phyloP scores from a whole-genome alignment of 495 filamentous ascomycete species.

The Amniculicola lignicola region DNA sequence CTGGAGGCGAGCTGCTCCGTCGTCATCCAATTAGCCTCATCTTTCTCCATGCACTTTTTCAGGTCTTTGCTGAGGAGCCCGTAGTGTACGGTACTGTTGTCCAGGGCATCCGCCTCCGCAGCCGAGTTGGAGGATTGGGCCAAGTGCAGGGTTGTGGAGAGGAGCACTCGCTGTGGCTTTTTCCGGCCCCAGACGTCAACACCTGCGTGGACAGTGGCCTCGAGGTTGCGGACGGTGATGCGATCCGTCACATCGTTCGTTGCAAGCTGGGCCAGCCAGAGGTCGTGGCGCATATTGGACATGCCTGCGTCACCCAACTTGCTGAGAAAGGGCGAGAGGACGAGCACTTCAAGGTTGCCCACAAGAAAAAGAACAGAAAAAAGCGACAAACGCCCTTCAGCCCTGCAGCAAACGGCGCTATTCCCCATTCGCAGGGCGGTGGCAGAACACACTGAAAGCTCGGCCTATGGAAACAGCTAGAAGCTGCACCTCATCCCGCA shows the following conservation, averaged over 20 bases:
- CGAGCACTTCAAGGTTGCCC: neutral
- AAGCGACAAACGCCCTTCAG: slow-evolving; percentile 15
- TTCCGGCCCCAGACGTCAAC: slow-evolving; percentile 58
- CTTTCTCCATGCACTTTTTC: slow-evolving; percentile 37
- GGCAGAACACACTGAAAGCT: slow-evolving; percentile 11
- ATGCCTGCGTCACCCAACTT: too few relatives aligned
- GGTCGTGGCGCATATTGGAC: slow-evolving; percentile 12
- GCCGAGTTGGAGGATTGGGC: slow-evolving; percentile 47
- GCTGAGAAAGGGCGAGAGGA: neutral
- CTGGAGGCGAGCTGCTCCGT: slow-evolving; percentile 2
- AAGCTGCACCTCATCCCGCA: slow-evolving; percentile 13
- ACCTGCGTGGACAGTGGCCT: slow-evolving; percentile 43
- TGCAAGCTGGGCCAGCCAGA: slow-evolving; percentile 1
- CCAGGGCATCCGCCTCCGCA: slow-evolving; percentile 48
- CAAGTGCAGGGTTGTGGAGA: slow-evolving; percentile 53
- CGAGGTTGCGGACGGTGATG: slow-evolving; percentile 51
- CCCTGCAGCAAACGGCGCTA: slow-evolving; percentile 12
- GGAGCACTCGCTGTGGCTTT: slow-evolving; percentile 51
- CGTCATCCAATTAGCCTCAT: slow-evolving; percentile 5
- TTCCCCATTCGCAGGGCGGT: slow-evolving; percentile 7
- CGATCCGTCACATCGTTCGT: slow-evolving; percentile 18
- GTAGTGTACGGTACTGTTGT: slow-evolving; percentile 59
- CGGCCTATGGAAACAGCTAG: slow-evolving; percentile 31
- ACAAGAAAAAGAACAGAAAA: neutral
- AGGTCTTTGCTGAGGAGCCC: slow-evolving; percentile 57